Evolutionary conservation across 495 filamentous ascomycete genomes (phyloP), one percentile per base, ranked within the genome.

Genomic region (Aspergillus diversus): DNA sequence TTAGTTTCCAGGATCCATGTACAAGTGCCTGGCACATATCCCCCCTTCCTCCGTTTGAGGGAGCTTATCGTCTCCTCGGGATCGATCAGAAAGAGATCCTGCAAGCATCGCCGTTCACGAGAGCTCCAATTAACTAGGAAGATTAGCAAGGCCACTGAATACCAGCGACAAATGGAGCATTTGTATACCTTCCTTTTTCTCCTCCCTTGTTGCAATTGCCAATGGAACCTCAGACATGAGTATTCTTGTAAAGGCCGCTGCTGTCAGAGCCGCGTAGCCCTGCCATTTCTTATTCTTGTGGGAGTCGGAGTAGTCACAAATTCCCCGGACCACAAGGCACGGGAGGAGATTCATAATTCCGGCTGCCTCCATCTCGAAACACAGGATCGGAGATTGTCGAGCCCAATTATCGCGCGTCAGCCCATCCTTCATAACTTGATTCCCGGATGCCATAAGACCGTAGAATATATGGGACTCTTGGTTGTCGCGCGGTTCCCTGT

Each of bases 1-100:
- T 66, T 55, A 31, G 66, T 61, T 9, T 59, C 55, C 8, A 69
- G 32, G 39, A 73, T 66, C 72, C 72, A 74, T 32, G 56, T 56
- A 56, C 68, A 74, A 34, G 70, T 74, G 17, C 50, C 50, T 33
- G 37, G 21, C 8, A n/a, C 37, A 8, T 21, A 17, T 21, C 27
- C 27, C 33, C 52, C 52, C 7, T 55, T 35, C 37, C 33, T 55
- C 33, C 33, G 13, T 33, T 27, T 46, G 5, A 32, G 13, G 11
- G 11, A 16, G 27, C 37, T 43, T 7, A 58, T 2, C 3, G 35
- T 33, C 2, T 55, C 33, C 16, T 39, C 52, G 21, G 1, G 1
- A 27, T 27, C 21, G 21, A 27, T 27, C 2, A 27, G 21, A 27
- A 27, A 27, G 21, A 27, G 21, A 27, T 27, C 21, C 21, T 27